A percentile compares a stretch with the other conserved stretches of the same genome.
phyloP scores from a whole-genome alignment of 768 basidiomycete genomes.

The Dictyophora rubrovolvata region DNA sequence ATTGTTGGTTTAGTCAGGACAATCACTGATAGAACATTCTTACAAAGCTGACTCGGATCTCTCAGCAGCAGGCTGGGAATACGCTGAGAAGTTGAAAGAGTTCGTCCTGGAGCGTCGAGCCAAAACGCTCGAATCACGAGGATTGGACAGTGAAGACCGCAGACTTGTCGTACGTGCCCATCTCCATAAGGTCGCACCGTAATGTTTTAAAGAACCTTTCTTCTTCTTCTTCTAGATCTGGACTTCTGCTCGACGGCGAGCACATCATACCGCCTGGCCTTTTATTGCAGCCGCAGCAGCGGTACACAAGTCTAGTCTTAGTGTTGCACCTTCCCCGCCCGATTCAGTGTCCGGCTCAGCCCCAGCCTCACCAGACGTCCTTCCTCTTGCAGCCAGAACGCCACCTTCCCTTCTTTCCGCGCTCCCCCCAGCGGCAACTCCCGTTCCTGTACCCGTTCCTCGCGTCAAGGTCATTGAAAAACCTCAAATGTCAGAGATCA shows the following conservation, averaged over 20 bases:
- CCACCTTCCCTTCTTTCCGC: not conserved
- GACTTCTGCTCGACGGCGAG: conserved; percentile 89
- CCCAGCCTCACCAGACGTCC: conserved; percentile 13
- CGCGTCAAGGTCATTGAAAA: conserved; percentile 88
- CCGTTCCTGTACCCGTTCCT: conserved; percentile 12
- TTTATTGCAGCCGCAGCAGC: conserved; percentile 37
- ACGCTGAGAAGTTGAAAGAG: conserved; percentile 80
- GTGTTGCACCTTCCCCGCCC: conserved; percentile 2
- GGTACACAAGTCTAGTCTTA: not conserved
- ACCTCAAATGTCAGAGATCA: conserved; percentile 95
- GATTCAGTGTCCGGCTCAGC: conserved; percentile 15
- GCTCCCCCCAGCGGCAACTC: conserved; percentile 6
- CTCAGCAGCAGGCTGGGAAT: conserved; percentile 92
- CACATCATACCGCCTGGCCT: conserved; percentile 95
- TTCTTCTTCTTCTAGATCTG: conserved; percentile 72
- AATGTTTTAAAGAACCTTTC: no score
- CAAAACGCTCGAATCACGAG: conserved; percentile 64
- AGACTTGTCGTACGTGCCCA: conserved; percentile 58
- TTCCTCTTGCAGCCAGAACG: not conserved
- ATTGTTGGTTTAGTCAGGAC: conserved; percentile 65
- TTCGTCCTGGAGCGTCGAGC: conserved; percentile 80
- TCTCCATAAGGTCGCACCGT: not conserved
- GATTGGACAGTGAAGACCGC: conserved; percentile 48
- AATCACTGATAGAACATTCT: conserved; percentile 95
- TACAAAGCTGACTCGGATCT: conserved; percentile 98